Evolutionary conservation across 1,284 basidiomycete species (phyloP).

Genomic region (Moesziomyces parantarcticus): DNA sequence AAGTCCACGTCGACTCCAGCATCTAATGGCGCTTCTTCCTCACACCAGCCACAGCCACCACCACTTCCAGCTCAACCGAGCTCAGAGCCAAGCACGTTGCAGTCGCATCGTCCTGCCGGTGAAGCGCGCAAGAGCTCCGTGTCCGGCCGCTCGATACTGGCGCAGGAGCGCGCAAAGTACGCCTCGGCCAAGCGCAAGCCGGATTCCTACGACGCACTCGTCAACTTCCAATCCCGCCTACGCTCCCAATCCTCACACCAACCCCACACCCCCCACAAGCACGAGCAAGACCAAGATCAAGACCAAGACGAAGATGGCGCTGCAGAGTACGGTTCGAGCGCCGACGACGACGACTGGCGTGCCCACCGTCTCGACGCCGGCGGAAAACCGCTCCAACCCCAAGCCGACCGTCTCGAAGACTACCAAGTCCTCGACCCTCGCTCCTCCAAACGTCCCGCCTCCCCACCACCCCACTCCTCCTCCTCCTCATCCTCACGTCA

Average conservation of each 20-base stretch:
- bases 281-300: conserved; percentile 1
- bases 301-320: conserved; percentile 37
- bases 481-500: neutral
- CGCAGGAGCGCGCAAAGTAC: conserved; percentile 20
- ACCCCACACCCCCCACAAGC: neutral
- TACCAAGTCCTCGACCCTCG: conserved; percentile 57
- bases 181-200: neutral
- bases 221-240: conserved; percentile 37
- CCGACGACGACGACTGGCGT: conserved; percentile 49
- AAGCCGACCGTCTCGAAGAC: conserved; percentile 39
- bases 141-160: conserved; percentile 5
- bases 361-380: conserved; percentile 49
- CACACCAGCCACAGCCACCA: no score
- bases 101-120: no score
- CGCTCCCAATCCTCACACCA: conserved; percentile 2
- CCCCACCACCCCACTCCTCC: neutral
- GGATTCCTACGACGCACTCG: conserved; percentile 30
- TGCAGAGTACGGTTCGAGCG: conserved; percentile 58
- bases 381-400: conserved; percentile 25
- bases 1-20: neutral
- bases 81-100: no score
- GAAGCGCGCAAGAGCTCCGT: no score
- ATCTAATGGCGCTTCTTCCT: no score
- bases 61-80: no score
- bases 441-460: conserved; percentile 4